A percentile compares a stretch with the other conserved stretches of the same genome.
These are phyloP conservation scores for Wickerhamiella azyma DNA, from an alignment of 805 yeast genomes.

Conservation along the genomic window DNA sequence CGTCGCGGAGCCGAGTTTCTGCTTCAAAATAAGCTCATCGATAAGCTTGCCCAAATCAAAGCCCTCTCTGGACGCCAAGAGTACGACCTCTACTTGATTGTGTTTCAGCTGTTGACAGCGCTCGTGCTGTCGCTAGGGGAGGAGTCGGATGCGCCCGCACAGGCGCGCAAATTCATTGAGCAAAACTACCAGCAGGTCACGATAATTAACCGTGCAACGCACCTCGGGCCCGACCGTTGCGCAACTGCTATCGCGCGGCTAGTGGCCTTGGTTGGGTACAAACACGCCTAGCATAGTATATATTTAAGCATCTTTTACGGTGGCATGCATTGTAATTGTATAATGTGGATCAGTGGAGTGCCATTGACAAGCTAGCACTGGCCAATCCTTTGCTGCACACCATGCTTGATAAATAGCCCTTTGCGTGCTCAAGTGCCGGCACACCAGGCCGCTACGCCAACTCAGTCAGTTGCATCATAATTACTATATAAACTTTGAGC, in stretches of 20 bases:
- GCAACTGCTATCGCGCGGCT: conserved; percentile 2
- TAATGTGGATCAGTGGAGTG: no score
- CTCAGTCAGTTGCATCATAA: background rate
- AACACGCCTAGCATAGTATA: background rate
- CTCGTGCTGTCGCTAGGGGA: conserved; percentile 61
- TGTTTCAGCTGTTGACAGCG: conserved; percentile 58
- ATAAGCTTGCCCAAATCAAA: conserved; percentile 40
- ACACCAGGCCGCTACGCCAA: no score
- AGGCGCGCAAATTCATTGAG: conserved; percentile 37
- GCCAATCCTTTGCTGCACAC: no score
- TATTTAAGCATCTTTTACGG: background rate
- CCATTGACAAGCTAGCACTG: no score
- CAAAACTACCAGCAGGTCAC: conserved; percentile 42
- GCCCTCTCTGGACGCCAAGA: conserved; percentile 61
- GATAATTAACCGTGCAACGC: conserved; percentile 50
- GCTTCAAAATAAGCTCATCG: conserved; percentile 59
- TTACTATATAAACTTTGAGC: background rate
- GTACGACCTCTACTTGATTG: conserved; percentile 56
- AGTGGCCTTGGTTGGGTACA: background rate
- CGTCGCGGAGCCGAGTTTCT: conserved; percentile 66
- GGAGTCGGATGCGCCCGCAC: conserved; percentile 43
- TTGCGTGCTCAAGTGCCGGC: no score
- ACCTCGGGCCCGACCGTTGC: conserved; percentile 11
- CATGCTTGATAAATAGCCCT: no score
- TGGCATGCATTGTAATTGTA: no score